Conservation (phyloP, 2,329 filamentous ascomycete genomes). For the Aspergillus sp. region DNA sequence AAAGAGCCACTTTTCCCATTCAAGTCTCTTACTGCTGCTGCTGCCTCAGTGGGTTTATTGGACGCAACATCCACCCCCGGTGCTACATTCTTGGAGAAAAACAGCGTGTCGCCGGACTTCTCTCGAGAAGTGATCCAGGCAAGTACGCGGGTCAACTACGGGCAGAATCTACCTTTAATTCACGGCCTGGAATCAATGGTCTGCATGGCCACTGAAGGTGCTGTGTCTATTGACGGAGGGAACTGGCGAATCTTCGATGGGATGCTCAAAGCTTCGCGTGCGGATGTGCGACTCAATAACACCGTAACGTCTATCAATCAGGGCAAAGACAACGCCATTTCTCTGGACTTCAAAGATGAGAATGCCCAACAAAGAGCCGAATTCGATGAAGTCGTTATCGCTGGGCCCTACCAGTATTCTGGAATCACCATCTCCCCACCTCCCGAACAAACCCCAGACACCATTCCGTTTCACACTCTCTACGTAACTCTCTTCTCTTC, state of each 20-base stretch:
- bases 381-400: constrained; percentile 81
- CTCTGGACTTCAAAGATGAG: constrained; percentile 38
- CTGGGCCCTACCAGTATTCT: constrained; percentile 79
- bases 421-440: constrained; percentile 57
- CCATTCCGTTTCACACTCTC: constrained; percentile 80
- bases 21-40: constrained; percentile 67
- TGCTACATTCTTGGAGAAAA: constrained; percentile 66
- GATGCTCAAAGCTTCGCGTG: constrained; percentile 69
- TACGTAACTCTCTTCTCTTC: constrained; percentile 90
- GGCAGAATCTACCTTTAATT: constrained; percentile 79
- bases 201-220: constrained; percentile 84
- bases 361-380: constrained; percentile 18
- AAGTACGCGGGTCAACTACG: constrained; percentile 91
- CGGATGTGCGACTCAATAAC: constrained; percentile 65
- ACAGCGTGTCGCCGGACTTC: constrained; percentile 68
- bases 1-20: constrained; percentile 82
- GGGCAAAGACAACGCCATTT: constrained; percentile 42
- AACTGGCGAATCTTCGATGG: constrained; percentile 94
- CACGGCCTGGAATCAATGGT: constrained; percentile 91
- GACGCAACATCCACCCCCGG: constrained; percentile 70
- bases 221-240: constrained; percentile 74
- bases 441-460: constrained; percentile 59
- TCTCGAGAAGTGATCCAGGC: constrained; percentile 83
- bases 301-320: constrained; percentile 61
- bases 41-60: constrained; percentile 66